Percentiles rank a stretch among this genome's conserved stretches.
Conservation (phyloP, 176 grass and related monocot genomes). For the Areca catechu region DNA sequence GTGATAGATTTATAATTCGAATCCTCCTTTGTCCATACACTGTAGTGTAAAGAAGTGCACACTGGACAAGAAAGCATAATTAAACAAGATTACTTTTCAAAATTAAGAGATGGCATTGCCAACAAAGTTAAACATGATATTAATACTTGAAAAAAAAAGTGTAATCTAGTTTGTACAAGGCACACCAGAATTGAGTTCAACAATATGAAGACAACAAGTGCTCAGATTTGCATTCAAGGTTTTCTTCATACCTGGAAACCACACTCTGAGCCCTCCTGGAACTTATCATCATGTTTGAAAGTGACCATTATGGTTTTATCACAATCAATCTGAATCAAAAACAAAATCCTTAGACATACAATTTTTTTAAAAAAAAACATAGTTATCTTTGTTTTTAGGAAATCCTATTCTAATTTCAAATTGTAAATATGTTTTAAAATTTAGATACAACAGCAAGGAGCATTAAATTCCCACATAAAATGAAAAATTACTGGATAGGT, state of each 20-base stretch:
- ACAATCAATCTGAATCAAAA: conserved; percentile 58
- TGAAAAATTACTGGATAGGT: too few relatives aligned
- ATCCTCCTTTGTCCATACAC: conserved; percentile 83
- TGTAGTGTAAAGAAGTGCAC: conserved; percentile 80
- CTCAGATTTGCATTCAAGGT: too few relatives aligned
- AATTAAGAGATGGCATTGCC: not conserved
- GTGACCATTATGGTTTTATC: conserved; percentile 91
- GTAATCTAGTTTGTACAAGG: too few relatives aligned
- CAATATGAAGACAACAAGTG: too few relatives aligned
- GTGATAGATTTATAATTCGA: conserved; percentile 76
- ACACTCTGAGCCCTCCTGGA: conserved; percentile 74
- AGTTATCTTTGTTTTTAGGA: not conserved
- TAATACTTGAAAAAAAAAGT: too few relatives aligned
- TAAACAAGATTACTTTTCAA: conserved; percentile 1
- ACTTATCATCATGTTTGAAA: conserved; percentile 93
- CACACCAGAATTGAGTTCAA: too few relatives aligned
- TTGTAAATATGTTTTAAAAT: too few relatives aligned
- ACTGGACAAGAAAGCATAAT: conserved; percentile 31
- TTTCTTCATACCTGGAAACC: conserved; percentile 61
- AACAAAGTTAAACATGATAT: not conserved
- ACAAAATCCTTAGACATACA: conserved; percentile 3
- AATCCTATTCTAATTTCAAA: too few relatives aligned
- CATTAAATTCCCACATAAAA: too few relatives aligned
- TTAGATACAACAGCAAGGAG: too few relatives aligned
- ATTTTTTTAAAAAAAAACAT: conserved; percentile 3